A percentile compares a stretch with the other conserved stretches of the same genome.
Evolutionary conservation across 352 stramenopile species (phyloP).

Genomic region (Aphanomyces invadans): DNA sequence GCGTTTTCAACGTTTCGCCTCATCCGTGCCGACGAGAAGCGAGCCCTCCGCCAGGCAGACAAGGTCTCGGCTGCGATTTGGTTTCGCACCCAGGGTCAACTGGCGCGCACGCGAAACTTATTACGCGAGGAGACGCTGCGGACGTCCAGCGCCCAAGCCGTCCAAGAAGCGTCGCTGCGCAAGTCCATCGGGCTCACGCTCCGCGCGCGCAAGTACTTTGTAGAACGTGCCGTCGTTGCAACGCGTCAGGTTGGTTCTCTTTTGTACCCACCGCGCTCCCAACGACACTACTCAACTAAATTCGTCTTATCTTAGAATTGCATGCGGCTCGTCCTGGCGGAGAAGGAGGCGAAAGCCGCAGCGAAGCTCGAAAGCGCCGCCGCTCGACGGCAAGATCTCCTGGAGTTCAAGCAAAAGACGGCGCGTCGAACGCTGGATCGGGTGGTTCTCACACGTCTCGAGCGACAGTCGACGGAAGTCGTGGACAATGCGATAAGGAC

Average conservation of each 20-base stretch:
- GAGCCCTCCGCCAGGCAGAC: neutral
- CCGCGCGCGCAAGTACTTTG: neutral
- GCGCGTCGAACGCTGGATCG: slow-evolving; percentile 10
- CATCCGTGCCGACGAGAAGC: slow-evolving; percentile 14
- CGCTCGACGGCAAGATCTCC: neutral
- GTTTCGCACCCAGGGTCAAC: slow-evolving; percentile 1
- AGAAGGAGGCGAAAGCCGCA: neutral
- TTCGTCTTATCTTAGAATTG: too few species aligned
- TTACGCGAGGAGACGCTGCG: neutral
- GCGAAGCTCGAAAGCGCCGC: neutral
- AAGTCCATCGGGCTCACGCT: slow-evolving; percentile 4
- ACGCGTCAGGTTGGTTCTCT: neutral
- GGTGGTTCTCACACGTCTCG: slow-evolving; percentile 1
- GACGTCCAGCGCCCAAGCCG: neutral
- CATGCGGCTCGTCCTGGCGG: neutral
- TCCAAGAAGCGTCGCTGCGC: neutral
- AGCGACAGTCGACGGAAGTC: slow-evolving; percentile 11
- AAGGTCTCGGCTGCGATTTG: slow-evolving; percentile 12
- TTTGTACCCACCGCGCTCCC: too few species aligned
- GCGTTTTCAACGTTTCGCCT: slow-evolving; percentile 9
- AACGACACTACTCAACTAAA: too few species aligned
- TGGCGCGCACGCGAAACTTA: neutral
- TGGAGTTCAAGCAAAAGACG: slow-evolving; percentile 4
- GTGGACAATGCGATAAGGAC: slow-evolving; percentile 15
- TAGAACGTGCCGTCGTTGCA: slow-evolving; percentile 11